Evolutionary conservation across 495 filamentous ascomycete genomes (phyloP), one percentile per base, ranked within the genome.

Genomic region (Penicillium daleae): DNA sequence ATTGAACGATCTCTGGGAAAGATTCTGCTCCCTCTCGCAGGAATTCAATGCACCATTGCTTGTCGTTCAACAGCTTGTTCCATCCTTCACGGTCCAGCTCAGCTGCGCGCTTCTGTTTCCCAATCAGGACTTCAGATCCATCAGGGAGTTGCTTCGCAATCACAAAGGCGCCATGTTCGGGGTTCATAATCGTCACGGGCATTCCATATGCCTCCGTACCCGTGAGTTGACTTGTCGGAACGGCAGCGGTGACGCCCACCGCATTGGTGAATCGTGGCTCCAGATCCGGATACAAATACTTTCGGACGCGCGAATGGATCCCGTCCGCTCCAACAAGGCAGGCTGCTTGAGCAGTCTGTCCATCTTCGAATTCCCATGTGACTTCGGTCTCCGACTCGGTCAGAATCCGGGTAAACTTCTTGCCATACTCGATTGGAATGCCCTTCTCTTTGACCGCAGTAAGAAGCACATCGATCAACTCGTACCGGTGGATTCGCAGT

Each of bases 301-400:
- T 65, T 19, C 79, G 79, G 12, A 85, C 78, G 15, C 66, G 67
- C 0, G 80, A 81, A 61, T 85, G 80, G 56, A 83, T 82, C 22
- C 83, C 81, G 39, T 85, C 81, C 0, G 80, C 78, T 2, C 80
- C 82, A 24, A 85, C 71, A 9, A 85, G 65, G 32, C 76, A 72
- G 1, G 56, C 48, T 4, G 79, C 77, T 0, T 54, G 61, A 8
- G 27, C 69, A 5, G 62, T 67, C 3, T 70, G 68, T 10, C 78
- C 79, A 55, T 83, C 78, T 17, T 63, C 68, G 49, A 83, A 77
- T 53, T 69, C 65, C 66, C 80, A 83, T 0, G 64, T 68, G 2
- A 84, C 79, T 9, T 70, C 63, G 2, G 64, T 59, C 13, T 63
- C 53, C 5, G 67, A 68, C 37, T 83, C 79, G 0, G 71, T 62